Conservation (phyloP, 352 stramenopile genomes). For the Globisporangium ultimum region DNA sequence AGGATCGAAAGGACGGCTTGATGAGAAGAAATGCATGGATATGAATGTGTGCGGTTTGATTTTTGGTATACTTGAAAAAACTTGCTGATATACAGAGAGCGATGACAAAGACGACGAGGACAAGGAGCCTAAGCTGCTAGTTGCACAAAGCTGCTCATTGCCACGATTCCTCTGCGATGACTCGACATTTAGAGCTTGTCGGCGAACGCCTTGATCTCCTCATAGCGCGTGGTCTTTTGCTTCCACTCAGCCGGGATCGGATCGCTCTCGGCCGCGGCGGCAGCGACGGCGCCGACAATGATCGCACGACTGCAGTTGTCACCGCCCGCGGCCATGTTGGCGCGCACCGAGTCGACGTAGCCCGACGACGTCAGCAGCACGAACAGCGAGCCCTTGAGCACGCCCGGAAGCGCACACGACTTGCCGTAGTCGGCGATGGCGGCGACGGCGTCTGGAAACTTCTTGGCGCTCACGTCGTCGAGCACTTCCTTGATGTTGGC, state of each 20-base stretch:
- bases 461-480: conserved; percentile 37
- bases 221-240: conserved; percentile 43
- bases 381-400: conserved; percentile 55
- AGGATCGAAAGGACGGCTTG: too few relatives aligned
- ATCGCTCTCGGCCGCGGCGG: conserved; percentile 26
- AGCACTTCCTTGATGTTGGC: conserved; percentile 39
- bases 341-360: conserved; percentile 45
- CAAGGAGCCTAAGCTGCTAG: too few relatives aligned
- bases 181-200: conserved; percentile 29
- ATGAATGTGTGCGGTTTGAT: too few relatives aligned
- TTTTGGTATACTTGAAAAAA: too few relatives aligned
- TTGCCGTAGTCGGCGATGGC: conserved; percentile 57
- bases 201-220: conserved; percentile 29
- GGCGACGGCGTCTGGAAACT: conserved; percentile 36
- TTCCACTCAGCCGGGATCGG: conserved; percentile 43
- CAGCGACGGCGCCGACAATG: conserved; percentile 48
- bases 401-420: conserved; percentile 48
- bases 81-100: too few relatives aligned
- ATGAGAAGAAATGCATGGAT: too few relatives aligned
- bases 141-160: too few relatives aligned
- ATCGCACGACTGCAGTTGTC: conserved; percentile 75
- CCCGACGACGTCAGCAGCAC: conserved; percentile 43
- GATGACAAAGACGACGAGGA: too few relatives aligned
- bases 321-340: conserved; percentile 55
- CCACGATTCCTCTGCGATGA: conserved; percentile 4